Percentiles rank a stretch among this genome's conserved stretches.
These are phyloP conservation scores for Singerocomus inundabilis DNA, from an alignment of 1,284 basidiomycete species.

Conservation along the genomic window DNA sequence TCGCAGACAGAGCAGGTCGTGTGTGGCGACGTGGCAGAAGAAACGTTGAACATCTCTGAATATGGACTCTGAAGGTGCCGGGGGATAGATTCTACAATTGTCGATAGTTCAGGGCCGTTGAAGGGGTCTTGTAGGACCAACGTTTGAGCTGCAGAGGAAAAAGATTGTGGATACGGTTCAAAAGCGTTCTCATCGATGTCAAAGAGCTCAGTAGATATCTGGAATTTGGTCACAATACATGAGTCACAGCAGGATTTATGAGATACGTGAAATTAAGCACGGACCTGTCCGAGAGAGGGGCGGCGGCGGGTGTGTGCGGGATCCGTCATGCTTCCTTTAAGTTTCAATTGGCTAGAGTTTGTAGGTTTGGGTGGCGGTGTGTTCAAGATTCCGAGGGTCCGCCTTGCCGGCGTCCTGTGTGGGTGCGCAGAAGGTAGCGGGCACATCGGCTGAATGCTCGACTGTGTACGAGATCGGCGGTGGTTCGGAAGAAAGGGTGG, in stretches of 20 bases:
- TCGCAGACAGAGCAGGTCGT: conserved; percentile 52
- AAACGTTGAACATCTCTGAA: conserved; percentile 29
- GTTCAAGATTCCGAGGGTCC: conserved; percentile 42
- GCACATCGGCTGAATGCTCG: conserved; percentile 39
- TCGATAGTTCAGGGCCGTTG: conserved; percentile 24
- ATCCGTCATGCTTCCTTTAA: conserved; percentile 71
- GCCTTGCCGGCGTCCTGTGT: conserved; percentile 30
- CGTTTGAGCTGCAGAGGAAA: conserved; percentile 37
- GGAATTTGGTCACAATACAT: conserved; percentile 26
- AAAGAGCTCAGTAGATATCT: conserved; percentile 57
- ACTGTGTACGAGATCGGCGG: conserved; percentile 59
- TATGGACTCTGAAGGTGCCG: conserved; percentile 21
- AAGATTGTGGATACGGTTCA: conserved; percentile 47
- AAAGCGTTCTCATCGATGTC: conserved; percentile 72
- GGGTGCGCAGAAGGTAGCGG: conserved; percentile 7
- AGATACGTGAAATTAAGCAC: conserved; percentile 20
- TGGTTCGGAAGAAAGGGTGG: conserved; percentile 61
- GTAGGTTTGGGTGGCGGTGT: conserved; percentile 68
- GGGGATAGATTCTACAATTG: conserved; percentile 27
- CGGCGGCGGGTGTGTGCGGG: conserved; percentile 66
- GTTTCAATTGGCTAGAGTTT: conserved; percentile 53
- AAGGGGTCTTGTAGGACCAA: conserved; percentile 34
- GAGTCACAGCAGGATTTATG: conserved; percentile 27
- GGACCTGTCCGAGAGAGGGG: conserved; percentile 48
- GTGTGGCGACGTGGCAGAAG: conserved; percentile 11